Evolutionary conservation across 129 eudicot genomes (phyloP).

Genomic region (Silybum marianum): DNA sequence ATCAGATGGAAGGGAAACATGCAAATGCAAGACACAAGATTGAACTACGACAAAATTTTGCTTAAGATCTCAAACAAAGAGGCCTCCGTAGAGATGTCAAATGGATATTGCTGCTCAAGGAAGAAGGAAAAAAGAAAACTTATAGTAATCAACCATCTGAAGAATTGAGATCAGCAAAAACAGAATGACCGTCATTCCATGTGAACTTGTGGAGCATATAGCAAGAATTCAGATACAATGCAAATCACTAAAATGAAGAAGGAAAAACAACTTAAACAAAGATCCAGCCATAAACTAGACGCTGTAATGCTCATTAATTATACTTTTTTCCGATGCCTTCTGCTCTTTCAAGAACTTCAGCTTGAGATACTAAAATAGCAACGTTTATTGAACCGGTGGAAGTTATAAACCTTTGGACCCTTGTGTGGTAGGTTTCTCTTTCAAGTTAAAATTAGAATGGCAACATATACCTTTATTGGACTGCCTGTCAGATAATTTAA

Average conservation of each 20-base stretch:
- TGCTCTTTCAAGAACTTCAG: constrained; percentile 82
- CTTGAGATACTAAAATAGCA: constrained; percentile 40
- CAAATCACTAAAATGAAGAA: constrained; percentile 18
- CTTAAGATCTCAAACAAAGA: constrained; percentile 93
- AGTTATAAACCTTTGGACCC: too few species aligned
- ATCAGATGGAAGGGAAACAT: constrained; percentile 55
- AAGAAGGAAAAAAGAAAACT: background rate
- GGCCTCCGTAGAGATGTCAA: constrained; percentile 97
- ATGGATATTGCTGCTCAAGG: constrained; percentile 92
- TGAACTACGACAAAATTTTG: constrained; percentile 98
- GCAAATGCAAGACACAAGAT: constrained; percentile 97
- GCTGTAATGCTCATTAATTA: constrained; percentile 91
- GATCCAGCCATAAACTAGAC: constrained; percentile 99
- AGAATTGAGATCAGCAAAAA: constrained; percentile 6
- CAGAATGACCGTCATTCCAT: background rate
- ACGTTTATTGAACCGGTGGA: background rate
- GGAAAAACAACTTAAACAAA: constrained; percentile 66
- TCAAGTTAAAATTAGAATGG: too few species aligned
- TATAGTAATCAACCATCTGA: constrained; percentile 17
- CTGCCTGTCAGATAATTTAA: too few species aligned
- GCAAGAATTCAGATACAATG: background rate
- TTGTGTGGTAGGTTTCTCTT: too few species aligned
- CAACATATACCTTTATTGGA: too few species aligned
- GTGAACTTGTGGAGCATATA: background rate
- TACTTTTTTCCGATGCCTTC: constrained; percentile 95